Evolutionary conservation across 2,329 filamentous ascomycete genomes (phyloP).

Genomic region (Exophiala sp.): DNA sequence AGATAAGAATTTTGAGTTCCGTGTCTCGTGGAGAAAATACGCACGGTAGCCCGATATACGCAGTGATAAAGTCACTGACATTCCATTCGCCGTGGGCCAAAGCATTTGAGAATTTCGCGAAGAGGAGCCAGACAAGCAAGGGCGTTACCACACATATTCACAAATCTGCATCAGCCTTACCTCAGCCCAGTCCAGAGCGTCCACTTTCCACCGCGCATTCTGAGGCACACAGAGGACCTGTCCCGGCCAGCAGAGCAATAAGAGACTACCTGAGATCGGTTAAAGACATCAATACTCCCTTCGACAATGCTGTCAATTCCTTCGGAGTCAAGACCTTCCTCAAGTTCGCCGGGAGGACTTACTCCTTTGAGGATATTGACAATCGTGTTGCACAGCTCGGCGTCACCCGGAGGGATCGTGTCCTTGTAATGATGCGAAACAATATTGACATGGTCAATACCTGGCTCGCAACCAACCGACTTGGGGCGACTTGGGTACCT

Average conservation of each 20-base stretch:
- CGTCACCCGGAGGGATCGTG: conserved; percentile 3
- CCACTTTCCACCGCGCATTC: background rate
- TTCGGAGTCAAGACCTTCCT: conserved; percentile 7
- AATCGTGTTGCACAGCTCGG: conserved; percentile 4
- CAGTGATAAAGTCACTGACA: background rate
- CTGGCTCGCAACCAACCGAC: conserved; percentile 16
- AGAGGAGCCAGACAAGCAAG: background rate
- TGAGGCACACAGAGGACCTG: background rate
- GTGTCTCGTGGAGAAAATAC: background rate
- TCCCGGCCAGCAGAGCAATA: no score
- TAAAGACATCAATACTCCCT: conserved; percentile 8
- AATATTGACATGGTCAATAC: conserved; percentile 12
- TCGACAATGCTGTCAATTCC: conserved; percentile 3
- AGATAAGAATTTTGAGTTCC: no score
- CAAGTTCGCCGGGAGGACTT: conserved; percentile 2
- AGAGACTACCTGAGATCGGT: background rate
- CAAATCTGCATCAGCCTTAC: background rate
- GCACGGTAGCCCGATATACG: conserved; percentile 8
- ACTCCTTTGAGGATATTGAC: conserved; percentile 1
- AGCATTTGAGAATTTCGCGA: conserved; percentile 11
- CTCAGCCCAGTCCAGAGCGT: no score
- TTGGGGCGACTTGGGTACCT: conserved; percentile 17
- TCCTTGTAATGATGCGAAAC: conserved; percentile 18
- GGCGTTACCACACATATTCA: background rate
- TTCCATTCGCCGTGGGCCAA: conserved; percentile 4